A percentile compares a stretch with the other conserved stretches of the same genome.
Evolutionary conservation across 148 eudicot genomes (phyloP).

Genomic region (Suaeda aralocaspica): DNA sequence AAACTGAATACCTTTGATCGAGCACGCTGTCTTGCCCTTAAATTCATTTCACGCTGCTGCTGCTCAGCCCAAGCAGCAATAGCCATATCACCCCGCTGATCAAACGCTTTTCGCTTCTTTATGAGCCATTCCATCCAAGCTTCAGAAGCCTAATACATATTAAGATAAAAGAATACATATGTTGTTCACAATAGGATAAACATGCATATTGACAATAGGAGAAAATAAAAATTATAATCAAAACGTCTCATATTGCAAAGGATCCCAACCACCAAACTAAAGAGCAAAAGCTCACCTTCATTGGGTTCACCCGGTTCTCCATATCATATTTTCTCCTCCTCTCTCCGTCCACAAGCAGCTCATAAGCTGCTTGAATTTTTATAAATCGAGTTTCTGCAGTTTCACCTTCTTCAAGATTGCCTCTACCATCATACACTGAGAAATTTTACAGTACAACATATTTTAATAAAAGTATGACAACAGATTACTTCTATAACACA

Average conservation of each 20-base stretch:
- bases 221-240: not conserved
- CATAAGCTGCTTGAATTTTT: constrained; percentile 98
- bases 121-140: constrained; percentile 98
- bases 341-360: constrained; percentile 75
- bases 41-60: constrained; percentile 84
- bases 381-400: constrained; percentile 94
- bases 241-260: not conserved
- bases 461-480: too few relatives aligned
- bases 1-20: constrained; percentile 61
- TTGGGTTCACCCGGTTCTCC: constrained; percentile 79
- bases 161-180: not conserved
- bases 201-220: not conserved
- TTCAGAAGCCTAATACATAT: constrained; percentile 67
- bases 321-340: constrained; percentile 68
- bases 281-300: constrained; percentile 61
- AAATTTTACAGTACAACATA: not conserved
- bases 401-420: constrained; percentile 92
- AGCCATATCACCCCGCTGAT: constrained; percentile 97
- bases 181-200: not conserved
- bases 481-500: too few relatives aligned
- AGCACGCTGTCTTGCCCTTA: constrained; percentile 80
- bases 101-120: constrained; percentile 87
- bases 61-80: constrained; percentile 99
- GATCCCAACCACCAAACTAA: not conserved
- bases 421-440: constrained; percentile 91